Percentiles rank a stretch among this genome's conserved stretches.
Evolutionary conservation across 2,329 filamentous ascomycete species (phyloP).

Genomic region (Ceratocystis eucalypticola): DNA sequence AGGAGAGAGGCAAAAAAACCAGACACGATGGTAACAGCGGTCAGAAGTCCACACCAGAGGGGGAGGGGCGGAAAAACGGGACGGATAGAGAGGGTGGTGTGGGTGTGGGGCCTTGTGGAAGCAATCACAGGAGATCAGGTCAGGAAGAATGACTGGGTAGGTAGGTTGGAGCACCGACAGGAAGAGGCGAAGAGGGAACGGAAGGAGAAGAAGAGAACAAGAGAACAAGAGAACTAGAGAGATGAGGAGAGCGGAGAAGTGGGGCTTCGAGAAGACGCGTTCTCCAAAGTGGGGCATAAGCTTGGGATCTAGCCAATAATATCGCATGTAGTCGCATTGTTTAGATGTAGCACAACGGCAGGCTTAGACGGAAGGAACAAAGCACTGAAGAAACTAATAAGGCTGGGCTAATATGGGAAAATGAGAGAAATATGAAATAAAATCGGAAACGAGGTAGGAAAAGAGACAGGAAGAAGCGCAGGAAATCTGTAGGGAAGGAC

Average conservation of each 20-base stretch:
- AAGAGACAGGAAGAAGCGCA: background rate
- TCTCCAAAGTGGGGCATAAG: background rate
- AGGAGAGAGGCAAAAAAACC: too few species aligned
- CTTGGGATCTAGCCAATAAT: background rate
- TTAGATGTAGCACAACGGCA: slow-evolving; percentile 4
- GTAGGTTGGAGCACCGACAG: background rate
- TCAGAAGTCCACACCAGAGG: too few species aligned
- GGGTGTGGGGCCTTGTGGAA: too few species aligned
- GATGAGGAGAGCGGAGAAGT: background rate
- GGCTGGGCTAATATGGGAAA: background rate
- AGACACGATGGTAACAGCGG: too few species aligned
- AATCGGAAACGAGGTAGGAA: background rate
- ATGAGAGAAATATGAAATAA: background rate
- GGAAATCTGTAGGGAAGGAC: background rate
- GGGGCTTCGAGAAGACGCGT: background rate
- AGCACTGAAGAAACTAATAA: slow-evolving; percentile 3
- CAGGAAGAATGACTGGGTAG: background rate
- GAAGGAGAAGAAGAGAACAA: background rate
- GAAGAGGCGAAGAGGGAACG: background rate
- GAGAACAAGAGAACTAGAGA: background rate
- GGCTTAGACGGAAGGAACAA: slow-evolving; percentile 2
- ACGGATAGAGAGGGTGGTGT: too few species aligned
- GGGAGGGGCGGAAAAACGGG: too few species aligned
- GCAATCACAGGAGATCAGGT: background rate
- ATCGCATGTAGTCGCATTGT: background rate